Base-by-base conservation (phyloP, 2,329 filamentous ascomycete genomes). In the Tolypocladium tropicale region DNA sequence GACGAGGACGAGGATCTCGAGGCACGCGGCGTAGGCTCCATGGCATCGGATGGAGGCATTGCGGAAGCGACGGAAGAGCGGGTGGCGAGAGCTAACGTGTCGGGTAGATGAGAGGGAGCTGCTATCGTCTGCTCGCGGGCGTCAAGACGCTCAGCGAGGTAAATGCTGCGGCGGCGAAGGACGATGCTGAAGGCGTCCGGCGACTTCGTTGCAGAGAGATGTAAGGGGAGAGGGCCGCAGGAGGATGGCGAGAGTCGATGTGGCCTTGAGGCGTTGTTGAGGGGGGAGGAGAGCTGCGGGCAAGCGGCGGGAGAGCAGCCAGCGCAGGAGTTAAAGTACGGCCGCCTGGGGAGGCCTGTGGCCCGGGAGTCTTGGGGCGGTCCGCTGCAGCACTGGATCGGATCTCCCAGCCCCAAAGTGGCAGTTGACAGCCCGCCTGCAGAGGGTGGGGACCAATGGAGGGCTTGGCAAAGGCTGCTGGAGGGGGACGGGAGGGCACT, bases 1-100 rank as follows among this genome's bases (percentile, higher is more conserved):
- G 75, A 71, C 58, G 69, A 69, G 53, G 78, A 78, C 12, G 79
- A 79, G 28, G 73, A 73, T 37, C 72, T 69, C 34, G 72, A 74
- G 67, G 63, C 68, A 63, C 65, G 66, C 34, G 68, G 68, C 53
- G 71, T 67, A 25, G 70, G 62, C 43, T 72, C 69, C 71, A 74
- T 74, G 37, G 52, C 64, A 61, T 49, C 37, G 46, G 28, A 32
- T 4, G 46, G 46, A n/a, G 11, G 28, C 6, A 28, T 30, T 16
- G 46, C 16, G 10, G 28, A 6, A 3, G 21, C 10, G 18, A 32
- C 2, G 18, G 28, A n/a, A 21, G 46, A 9, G 28, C 18, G 18
- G 28, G 46, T 11, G 46, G 10, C 46, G 12, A 33, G 28, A 50
- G 18, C 12, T 28, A 11, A 33, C 10, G 2, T 5, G 6, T 18